A percentile compares a stretch with the other conserved stretches of the same genome.
Conservation (phyloP, 805 yeast genomes). For the Ogataea ganodermae region DNA sequence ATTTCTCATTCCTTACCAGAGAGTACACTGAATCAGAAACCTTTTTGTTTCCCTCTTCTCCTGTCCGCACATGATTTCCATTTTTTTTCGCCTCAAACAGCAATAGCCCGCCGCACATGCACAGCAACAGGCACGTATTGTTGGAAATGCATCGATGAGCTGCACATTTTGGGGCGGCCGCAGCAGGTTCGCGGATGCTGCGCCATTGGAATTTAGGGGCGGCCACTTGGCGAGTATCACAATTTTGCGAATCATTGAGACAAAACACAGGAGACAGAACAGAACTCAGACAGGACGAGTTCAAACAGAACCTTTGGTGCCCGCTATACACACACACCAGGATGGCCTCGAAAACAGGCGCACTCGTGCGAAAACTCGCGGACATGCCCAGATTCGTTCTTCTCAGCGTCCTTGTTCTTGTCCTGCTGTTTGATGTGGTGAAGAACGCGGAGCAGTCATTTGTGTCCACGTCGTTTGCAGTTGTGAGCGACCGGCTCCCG, state of each 20-base stretch:
- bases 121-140: not conserved
- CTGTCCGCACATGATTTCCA: not conserved
- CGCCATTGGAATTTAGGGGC: no score
- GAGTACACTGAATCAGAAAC: not conserved
- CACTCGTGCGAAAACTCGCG: not conserved
- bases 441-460: constrained; percentile 5
- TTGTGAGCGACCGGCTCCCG: not conserved
- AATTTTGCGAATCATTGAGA: no score
- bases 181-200: no score
- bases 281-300: no score
- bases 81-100: not conserved
- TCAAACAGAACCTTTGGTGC: no score
- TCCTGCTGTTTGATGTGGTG: constrained; percentile 6
- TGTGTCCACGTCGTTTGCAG: not conserved
- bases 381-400: constrained; percentile 2
- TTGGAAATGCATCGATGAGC: not conserved
- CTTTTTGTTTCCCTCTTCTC: no score
- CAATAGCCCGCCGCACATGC: not conserved
- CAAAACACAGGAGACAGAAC: no score
- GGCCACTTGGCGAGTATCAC: no score
- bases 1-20: no score
- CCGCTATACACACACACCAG: no score
- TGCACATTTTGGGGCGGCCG: constrained; percentile 6
- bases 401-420: constrained; percentile 1
- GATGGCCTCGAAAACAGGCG: no score